Conservation (phyloP, 495 filamentous ascomycete genomes). For the Aspergillus baeticus region DNA sequence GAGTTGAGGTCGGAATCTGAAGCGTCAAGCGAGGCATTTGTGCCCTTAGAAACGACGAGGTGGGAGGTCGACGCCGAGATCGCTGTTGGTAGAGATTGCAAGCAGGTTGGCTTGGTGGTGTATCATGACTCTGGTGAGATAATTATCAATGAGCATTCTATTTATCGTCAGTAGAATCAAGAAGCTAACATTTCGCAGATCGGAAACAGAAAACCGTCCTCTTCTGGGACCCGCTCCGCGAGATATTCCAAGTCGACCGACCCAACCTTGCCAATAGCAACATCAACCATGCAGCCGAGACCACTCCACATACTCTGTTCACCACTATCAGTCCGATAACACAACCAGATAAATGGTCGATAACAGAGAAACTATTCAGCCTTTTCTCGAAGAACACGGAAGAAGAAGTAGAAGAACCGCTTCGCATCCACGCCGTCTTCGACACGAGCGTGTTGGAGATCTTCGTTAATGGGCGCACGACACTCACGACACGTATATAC, state of each 20-base stretch:
- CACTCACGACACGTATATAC: constrained; percentile 38
- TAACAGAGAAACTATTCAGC: background rate
- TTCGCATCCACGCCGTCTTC: constrained; percentile 36
- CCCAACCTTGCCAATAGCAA: constrained; percentile 6
- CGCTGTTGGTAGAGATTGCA: constrained; percentile 25
- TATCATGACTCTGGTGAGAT: constrained; percentile 19
- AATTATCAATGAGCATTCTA: background rate
- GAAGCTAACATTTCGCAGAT: constrained; percentile 6
- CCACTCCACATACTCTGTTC: constrained; percentile 39
- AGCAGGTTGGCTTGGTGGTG: constrained; percentile 30
- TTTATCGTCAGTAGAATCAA: background rate
- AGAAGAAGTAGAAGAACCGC: constrained; percentile 29
- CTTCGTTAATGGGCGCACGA: constrained; percentile 40
- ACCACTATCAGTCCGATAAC: constrained; percentile 16
- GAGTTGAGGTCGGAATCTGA: background rate
- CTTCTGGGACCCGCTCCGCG: constrained; percentile 26
- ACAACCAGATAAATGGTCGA: constrained; percentile 1
- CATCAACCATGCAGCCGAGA: constrained; percentile 33
- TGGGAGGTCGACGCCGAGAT: constrained; percentile 37
- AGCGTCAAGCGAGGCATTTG: background rate
- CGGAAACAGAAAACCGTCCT: constrained; percentile 24
- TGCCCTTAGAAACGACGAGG: constrained; percentile 21
- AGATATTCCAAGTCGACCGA: constrained; percentile 36
- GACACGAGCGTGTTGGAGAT: constrained; percentile 40
- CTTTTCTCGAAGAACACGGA: background rate